Evolutionary conservation across 176 grass and related monocot genomes (phyloP).

Genomic region (Typha latifolia): DNA sequence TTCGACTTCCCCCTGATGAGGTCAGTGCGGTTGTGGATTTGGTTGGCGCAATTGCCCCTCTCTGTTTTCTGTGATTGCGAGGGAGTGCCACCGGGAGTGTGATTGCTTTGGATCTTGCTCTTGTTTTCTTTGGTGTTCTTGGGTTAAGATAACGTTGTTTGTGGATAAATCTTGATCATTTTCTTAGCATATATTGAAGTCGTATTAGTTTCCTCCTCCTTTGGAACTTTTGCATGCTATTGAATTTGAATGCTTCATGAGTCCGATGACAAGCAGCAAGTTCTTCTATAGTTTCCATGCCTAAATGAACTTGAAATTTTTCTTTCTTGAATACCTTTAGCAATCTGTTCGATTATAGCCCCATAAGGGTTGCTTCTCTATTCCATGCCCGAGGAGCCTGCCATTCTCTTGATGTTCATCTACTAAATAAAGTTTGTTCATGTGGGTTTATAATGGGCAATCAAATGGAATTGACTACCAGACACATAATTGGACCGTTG

Average conservation of each 20-base stretch:
- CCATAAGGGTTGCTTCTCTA: no score
- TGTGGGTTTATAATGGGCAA: no score
- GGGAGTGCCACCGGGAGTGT: neutral
- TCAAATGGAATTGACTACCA: no score
- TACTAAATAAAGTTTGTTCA: no score
- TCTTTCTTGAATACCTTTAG: no score
- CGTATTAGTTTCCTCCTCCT: neutral
- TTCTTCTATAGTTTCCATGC: neutral
- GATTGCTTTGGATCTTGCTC: neutral
- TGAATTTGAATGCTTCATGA: neutral
- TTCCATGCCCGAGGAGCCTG: no score
- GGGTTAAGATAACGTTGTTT: neutral
- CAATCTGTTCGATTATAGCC: no score
- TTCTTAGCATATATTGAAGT: neutral
- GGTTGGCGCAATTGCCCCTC: slow-evolving; percentile 5
- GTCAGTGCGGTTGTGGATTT: slow-evolving; percentile 32
- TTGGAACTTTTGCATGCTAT: neutral
- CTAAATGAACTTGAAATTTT: no score
- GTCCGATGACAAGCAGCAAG: neutral
- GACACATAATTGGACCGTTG: no score
- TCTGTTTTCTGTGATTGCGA: neutral
- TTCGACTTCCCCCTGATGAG: slow-evolving; percentile 72
- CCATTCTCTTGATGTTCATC: no score
- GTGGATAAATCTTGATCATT: neutral
- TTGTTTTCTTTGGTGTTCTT: neutral